Percentiles rank a stretch among this genome's conserved stretches.
phyloP scores from a whole-genome alignment of 1,139 yeast genomes.

The Diutina scorzettiae region DNA sequence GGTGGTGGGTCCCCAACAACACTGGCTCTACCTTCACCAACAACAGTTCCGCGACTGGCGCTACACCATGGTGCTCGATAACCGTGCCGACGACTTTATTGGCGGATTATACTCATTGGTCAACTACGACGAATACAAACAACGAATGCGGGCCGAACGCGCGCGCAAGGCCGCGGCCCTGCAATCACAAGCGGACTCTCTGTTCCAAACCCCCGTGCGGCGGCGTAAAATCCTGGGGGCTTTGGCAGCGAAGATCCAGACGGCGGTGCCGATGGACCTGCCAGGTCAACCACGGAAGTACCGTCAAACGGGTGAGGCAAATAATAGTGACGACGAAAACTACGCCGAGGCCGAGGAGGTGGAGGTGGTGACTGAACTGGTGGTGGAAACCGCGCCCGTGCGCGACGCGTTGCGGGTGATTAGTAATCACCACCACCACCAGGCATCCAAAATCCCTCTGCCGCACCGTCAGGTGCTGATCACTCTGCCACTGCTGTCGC shows the following conservation, averaged over 20 bases:
- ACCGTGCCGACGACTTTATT: slow-evolving; percentile 54
- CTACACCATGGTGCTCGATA: slow-evolving; percentile 78
- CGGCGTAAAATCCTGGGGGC: slow-evolving; percentile 62
- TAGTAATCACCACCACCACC: slow-evolving; percentile 22
- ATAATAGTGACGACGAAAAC: slow-evolving; percentile 12
- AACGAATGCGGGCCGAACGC: slow-evolving; percentile 14
- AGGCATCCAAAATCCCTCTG: slow-evolving; percentile 33
- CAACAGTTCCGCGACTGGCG: slow-evolving; percentile 95
- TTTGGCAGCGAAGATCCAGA: slow-evolving; percentile 52
- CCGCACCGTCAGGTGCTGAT: slow-evolving; percentile 35
- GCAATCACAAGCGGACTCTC: slow-evolving; percentile 18
- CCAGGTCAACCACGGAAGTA: slow-evolving; percentile 96
- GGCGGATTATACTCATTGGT: slow-evolving; percentile 73
- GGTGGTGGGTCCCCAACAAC: slow-evolving; percentile 99
- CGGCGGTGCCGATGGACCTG: slow-evolving; percentile 80
- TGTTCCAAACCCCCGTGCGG: slow-evolving; percentile 61
- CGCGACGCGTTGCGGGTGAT: slow-evolving; percentile 31
- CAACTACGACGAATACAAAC: slow-evolving; percentile 40
- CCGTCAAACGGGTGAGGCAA: slow-evolving; percentile 12
- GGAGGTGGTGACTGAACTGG: slow-evolving; percentile 14
- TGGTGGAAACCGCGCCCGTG: slow-evolving; percentile 32
- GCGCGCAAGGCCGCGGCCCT: background rate
- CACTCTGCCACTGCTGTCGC: slow-evolving; percentile 29
- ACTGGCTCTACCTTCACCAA: slow-evolving; percentile 93
- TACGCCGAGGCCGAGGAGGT: slow-evolving; percentile 13